Percentiles rank a stretch among this genome's conserved stretches.
These are phyloP conservation scores for Handroanthus guayacan DNA, from an alignment of 257 asterid genomes.

Conservation along the genomic window DNA sequence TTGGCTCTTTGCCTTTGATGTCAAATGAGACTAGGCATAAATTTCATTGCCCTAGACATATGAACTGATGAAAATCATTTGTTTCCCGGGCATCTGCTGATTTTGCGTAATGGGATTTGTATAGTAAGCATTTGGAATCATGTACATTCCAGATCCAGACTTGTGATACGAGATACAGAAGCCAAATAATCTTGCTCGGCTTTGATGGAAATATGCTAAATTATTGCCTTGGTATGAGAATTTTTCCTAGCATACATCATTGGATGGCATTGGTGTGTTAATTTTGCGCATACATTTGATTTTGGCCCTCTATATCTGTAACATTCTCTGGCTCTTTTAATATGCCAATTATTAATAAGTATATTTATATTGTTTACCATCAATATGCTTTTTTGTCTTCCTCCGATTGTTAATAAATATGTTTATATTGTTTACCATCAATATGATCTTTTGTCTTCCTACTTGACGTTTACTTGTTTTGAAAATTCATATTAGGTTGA, in stretches of 20 bases:
- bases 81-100: not conserved
- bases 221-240: not conserved
- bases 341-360: conserved; percentile 2
- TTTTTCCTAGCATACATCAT: conserved; percentile 5
- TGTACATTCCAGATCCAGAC: not conserved
- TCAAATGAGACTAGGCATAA: conserved; percentile 17
- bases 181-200: not conserved
- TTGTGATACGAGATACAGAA: conserved; percentile 21
- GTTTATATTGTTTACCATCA: not conserved
- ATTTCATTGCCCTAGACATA: not conserved
- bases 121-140: conserved; percentile 16
- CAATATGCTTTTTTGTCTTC: conserved; percentile 3
- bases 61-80: conserved; percentile 4
- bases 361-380: not conserved
- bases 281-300: not conserved
- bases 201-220: conserved; percentile 7
- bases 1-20: not conserved
- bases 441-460: conserved; percentile 4
- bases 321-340: not conserved
- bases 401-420: not conserved
- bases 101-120: conserved; percentile 3
- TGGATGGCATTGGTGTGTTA: not conserved
- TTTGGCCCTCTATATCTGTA: conserved; percentile 6
- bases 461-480: conserved; percentile 32
- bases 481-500: conserved; percentile 62